Evolutionary conservation across 2,329 filamentous ascomycete species (phyloP).

Genomic region (Penicillium brasilianum): DNA sequence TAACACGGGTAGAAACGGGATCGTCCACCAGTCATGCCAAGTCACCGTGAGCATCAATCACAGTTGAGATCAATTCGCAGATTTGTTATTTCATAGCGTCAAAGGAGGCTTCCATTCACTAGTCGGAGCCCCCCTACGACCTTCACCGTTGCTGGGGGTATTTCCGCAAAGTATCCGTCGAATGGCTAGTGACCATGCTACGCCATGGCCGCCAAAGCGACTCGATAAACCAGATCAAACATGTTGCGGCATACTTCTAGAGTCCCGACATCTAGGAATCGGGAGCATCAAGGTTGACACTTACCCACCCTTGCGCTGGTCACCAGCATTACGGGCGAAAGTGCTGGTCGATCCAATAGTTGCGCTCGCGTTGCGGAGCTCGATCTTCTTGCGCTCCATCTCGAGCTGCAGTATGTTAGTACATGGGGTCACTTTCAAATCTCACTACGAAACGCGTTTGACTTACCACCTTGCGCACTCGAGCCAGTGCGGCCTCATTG

Average conservation of each 20-base stretch:
- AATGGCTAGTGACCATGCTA: conserved; percentile 7
- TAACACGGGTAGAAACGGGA: neutral
- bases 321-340: conserved; percentile 30
- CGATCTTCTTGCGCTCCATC: conserved; percentile 56
- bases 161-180: conserved; percentile 23
- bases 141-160: conserved; percentile 17
- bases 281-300: neutral
- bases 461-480: conserved; percentile 57
- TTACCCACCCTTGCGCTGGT: conserved; percentile 34
- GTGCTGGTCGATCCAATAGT: conserved; percentile 41
- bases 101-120: neutral
- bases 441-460: neutral
- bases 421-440: neutral
- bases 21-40: neutral
- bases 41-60: conserved; percentile 5
- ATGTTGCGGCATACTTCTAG: conserved; percentile 11
- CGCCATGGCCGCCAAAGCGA: conserved; percentile 61
- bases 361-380: conserved; percentile 49
- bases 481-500: conserved; percentile 48
- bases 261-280: neutral
- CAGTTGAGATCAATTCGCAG: neutral
- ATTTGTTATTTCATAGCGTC: neutral
- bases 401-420: conserved; percentile 42
- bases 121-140: conserved; percentile 10
- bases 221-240: conserved; percentile 19